phyloP scores from a whole-genome alignment of 441 rosid genomes.

The Caryocar brasiliense region DNA sequence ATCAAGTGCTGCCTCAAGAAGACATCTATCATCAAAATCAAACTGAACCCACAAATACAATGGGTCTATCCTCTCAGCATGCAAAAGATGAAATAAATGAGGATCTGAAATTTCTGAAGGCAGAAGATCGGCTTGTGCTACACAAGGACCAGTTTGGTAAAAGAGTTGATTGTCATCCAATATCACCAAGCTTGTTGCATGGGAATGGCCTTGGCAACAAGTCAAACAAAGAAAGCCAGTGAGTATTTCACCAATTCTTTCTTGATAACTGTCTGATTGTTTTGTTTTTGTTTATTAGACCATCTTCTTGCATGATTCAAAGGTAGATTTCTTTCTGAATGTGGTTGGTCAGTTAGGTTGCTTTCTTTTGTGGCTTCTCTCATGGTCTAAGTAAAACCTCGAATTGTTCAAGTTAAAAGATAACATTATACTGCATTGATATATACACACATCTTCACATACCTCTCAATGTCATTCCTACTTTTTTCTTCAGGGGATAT shows the following conservation, averaged over 20 bases:
- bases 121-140: slow-evolving; percentile 37
- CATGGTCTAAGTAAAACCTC: background rate
- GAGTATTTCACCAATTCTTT: slow-evolving; percentile 29
- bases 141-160: slow-evolving; percentile 46
- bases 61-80: slow-evolving; percentile 47
- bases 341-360: background rate
- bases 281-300: background rate
- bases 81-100: slow-evolving; percentile 62
- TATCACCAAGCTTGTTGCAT: slow-evolving; percentile 88
- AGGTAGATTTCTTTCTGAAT: background rate
- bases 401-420: background rate
- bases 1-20: slow-evolving; percentile 85
- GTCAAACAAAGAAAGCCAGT: slow-evolving; percentile 72
- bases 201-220: slow-evolving; percentile 31
- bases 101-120: slow-evolving; percentile 57
- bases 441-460: too few species aligned
- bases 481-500: slow-evolving; percentile 49
- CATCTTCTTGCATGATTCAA: background rate
- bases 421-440: too few species aligned
- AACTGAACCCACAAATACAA: slow-evolving; percentile 34
- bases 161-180: slow-evolving; percentile 45
- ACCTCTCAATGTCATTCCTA: slow-evolving; percentile 8
- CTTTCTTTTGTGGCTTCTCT: background rate
- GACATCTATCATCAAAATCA: slow-evolving; percentile 42
- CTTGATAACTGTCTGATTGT: background rate